A percentile compares a stretch with the other conserved stretches of the same genome.
phyloP scores from a whole-genome alignment of 148 eudicot genomes.

The Selenicereus undatus region DNA sequence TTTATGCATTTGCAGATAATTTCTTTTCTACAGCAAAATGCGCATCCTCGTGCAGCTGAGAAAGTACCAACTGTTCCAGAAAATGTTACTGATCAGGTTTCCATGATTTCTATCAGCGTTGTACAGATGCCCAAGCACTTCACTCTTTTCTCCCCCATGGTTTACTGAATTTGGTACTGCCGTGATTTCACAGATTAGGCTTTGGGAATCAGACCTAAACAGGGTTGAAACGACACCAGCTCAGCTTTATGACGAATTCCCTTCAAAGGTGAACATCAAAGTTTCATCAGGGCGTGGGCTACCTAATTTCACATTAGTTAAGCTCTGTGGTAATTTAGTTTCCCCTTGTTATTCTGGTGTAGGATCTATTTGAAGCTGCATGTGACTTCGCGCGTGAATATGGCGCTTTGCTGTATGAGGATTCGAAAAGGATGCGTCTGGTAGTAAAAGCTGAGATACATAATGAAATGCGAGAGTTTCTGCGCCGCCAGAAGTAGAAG shows the following conservation, averaged over 20 bases:
- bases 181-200: slow-evolving; percentile 57
- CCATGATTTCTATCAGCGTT: neutral
- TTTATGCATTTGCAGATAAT: slow-evolving; percentile 60
- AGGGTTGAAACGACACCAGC: slow-evolving; percentile 78
- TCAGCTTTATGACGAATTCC: slow-evolving; percentile 70
- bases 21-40: slow-evolving; percentile 92
- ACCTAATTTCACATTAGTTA: neutral
- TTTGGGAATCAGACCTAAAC: slow-evolving; percentile 94
- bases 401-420: slow-evolving; percentile 71
- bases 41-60: slow-evolving; percentile 92
- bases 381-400: slow-evolving; percentile 82
- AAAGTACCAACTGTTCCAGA: slow-evolving; percentile 88
- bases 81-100: slow-evolving; percentile 97
- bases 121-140: neutral
- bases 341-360: slow-evolving; percentile 12
- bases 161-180: slow-evolving; percentile 14
- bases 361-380: slow-evolving; percentile 88
- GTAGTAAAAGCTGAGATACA: slow-evolving; percentile 67
- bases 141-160: neutral
- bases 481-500: slow-evolving; percentile 48
- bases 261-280: slow-evolving; percentile 51
- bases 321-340: neutral
- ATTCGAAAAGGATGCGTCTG: slow-evolving; percentile 63
- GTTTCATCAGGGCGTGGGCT: neutral
- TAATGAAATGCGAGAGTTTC: slow-evolving; percentile 59